phyloP scores from a whole-genome alignment of 108 stramenopile species.

The Parmales sp. region DNA sequence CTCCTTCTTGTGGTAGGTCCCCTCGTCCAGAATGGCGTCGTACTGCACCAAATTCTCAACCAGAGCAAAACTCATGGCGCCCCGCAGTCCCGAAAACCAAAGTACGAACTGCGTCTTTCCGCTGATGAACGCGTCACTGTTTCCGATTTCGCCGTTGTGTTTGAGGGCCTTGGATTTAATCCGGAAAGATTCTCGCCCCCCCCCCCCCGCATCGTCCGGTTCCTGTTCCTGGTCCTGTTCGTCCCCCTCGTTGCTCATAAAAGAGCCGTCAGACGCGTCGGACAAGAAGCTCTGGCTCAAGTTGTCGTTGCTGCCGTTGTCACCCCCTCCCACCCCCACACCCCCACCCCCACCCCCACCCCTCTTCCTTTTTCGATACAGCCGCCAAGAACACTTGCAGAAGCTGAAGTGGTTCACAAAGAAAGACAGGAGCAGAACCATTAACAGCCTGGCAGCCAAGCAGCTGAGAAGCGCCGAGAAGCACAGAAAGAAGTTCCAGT shows the following conservation, averaged over 20 bases:
- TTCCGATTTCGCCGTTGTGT: too few species aligned
- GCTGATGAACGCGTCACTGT: too few species aligned
- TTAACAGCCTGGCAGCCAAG: constrained; percentile 48
- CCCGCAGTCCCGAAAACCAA: constrained; percentile 72
- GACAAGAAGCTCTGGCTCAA: too few species aligned
- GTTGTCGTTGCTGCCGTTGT: too few species aligned
- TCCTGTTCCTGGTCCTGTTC: too few species aligned
- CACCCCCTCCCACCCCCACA: too few species aligned
- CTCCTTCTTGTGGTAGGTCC: constrained; percentile 68
- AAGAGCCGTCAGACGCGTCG: too few species aligned
- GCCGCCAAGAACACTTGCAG: neutral
- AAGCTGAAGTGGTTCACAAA: neutral
- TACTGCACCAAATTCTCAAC: constrained; percentile 76
- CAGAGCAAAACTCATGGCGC: constrained; percentile 79
- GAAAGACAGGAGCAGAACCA: neutral
- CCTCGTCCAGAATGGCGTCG: constrained; percentile 60
- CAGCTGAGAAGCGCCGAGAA: constrained; percentile 57
- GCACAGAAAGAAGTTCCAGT: constrained; percentile 56
- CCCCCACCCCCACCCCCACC: too few species aligned
- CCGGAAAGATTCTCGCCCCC: too few species aligned
- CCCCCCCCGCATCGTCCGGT: too few species aligned
- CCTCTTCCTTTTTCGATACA: neutral
- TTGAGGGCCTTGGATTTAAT: too few species aligned
- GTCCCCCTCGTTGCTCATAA: too few species aligned
- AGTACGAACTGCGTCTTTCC: constrained; percentile 68